Evolutionary conservation across 2,329 filamentous ascomycete genomes (phyloP).

Genomic region (Paecilomyces sp.): DNA sequence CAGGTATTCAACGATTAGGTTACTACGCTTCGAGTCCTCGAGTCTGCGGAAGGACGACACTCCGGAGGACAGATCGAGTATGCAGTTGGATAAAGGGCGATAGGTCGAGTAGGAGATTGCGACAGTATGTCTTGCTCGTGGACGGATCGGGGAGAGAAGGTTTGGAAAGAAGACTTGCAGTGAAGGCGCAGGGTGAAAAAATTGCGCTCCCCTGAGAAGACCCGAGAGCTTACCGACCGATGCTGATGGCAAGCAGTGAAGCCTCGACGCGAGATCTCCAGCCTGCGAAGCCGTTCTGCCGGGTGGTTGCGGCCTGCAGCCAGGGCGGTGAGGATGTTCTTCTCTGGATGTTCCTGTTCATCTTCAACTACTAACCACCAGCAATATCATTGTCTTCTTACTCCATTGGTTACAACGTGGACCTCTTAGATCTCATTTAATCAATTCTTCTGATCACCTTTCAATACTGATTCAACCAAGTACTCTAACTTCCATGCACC

Average conservation of each 20-base stretch:
- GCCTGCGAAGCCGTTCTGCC: conserved; percentile 17
- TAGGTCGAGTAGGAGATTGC: background rate
- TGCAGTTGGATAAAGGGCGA: background rate
- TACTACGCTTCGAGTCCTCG: background rate
- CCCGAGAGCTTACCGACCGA: background rate
- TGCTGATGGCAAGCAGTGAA: background rate
- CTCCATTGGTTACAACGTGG: background rate
- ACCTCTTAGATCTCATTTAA: background rate
- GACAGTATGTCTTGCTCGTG: background rate
- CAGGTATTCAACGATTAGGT: background rate
- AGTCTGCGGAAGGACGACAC: background rate
- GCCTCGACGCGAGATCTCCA: background rate
- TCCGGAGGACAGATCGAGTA: background rate
- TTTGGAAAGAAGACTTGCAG: background rate
- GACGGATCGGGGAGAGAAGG: background rate
- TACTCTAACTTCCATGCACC: background rate
- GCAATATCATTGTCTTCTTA: background rate
- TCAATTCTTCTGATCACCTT: background rate
- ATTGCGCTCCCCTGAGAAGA: background rate
- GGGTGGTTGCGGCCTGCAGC: conserved; percentile 8
- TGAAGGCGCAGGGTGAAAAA: background rate
- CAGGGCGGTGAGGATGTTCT: conserved; percentile 17
- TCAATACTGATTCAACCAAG: background rate
- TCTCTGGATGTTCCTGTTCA: no score
- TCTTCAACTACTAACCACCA: background rate